Evolutionary conservation across 1,139 yeast genomes (phyloP).

Genomic region (Arxiozyma slooffiae): DNA sequence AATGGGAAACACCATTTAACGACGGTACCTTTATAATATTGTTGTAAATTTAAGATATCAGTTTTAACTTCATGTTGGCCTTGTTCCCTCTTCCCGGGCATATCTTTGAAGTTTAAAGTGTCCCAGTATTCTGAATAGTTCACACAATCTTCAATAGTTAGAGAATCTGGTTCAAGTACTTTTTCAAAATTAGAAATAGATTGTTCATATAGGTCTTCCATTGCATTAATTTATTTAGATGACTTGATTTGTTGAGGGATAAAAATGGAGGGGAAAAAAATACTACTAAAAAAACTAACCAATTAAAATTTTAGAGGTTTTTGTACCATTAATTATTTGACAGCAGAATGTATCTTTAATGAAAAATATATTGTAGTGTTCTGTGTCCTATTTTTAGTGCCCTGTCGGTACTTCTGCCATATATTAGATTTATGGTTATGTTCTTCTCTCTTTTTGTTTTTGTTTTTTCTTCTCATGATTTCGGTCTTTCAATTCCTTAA

Average conservation of each 20-base stretch:
- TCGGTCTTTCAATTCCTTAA: no score
- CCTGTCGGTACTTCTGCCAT: no score
- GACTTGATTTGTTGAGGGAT: not conserved
- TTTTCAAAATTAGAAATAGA: not conserved
- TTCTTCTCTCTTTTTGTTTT: no score
- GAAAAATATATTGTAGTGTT: no score
- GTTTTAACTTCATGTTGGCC: not conserved
- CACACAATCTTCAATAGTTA: not conserved
- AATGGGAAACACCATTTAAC: conserved; percentile 6
- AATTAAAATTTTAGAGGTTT: no score
- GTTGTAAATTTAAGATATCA: not conserved
- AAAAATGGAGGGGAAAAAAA: no score
- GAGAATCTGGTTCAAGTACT: not conserved
- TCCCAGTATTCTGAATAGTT: not conserved
- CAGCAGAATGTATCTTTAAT: no score
- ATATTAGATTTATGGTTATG: no score
- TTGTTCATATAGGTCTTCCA: not conserved
- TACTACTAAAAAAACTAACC: not conserved
- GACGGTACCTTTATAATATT: conserved; percentile 2
- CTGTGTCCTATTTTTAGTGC: no score
- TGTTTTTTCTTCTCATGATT: no score
- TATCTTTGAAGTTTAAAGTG: not conserved
- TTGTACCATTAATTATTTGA: not conserved
- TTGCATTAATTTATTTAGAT: no score
- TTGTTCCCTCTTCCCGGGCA: not conserved